phyloP scores from a whole-genome alignment of 208 protist species.

The Acanthamoeba castellanii region DNA sequence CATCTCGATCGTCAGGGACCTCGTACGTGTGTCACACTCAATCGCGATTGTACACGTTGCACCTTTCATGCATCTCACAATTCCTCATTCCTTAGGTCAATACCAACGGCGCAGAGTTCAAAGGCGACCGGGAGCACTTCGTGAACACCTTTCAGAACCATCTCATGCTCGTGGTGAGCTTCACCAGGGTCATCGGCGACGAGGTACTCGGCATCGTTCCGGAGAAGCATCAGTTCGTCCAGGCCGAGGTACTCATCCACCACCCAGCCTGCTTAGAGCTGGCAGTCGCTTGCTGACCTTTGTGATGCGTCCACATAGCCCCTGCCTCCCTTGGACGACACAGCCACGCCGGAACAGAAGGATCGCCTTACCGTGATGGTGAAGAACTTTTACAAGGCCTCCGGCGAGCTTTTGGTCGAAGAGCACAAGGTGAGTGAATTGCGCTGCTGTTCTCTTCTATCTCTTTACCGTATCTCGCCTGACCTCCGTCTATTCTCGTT shows the following conservation, averaged over 20 bases:
- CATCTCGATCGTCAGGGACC: conserved; percentile 72
- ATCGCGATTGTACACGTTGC: neutral
- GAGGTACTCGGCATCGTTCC: conserved; percentile 72
- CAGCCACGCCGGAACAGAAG: conserved; percentile 35
- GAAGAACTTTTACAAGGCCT: conserved; percentile 54
- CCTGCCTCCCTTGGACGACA: conserved; percentile 13
- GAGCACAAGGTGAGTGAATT: conserved; percentile 58
- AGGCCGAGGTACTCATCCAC: conserved; percentile 10
- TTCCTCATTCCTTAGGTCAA: neutral
- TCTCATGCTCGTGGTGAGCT: conserved; percentile 73
- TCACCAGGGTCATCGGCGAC: conserved; percentile 60
- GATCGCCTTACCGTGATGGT: conserved; percentile 25
- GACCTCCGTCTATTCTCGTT: neutral
- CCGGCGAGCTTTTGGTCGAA: conserved; percentile 31
- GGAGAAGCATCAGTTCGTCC: conserved; percentile 28
- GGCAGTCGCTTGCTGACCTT: neutral
- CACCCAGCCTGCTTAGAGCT: neutral
- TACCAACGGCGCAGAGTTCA: conserved; percentile 35
- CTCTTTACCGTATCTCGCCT: neutral
- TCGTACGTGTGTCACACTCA: neutral
- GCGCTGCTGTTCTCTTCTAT: neutral
- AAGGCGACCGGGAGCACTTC: conserved; percentile 53
- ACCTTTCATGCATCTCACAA: neutral
- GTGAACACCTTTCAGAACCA: conserved; percentile 70
- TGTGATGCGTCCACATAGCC: neutral